These are phyloP conservation scores for Wickerhamiella kurtzmanii DNA, from an alignment of 805 yeast species.

Conservation along the genomic window DNA sequence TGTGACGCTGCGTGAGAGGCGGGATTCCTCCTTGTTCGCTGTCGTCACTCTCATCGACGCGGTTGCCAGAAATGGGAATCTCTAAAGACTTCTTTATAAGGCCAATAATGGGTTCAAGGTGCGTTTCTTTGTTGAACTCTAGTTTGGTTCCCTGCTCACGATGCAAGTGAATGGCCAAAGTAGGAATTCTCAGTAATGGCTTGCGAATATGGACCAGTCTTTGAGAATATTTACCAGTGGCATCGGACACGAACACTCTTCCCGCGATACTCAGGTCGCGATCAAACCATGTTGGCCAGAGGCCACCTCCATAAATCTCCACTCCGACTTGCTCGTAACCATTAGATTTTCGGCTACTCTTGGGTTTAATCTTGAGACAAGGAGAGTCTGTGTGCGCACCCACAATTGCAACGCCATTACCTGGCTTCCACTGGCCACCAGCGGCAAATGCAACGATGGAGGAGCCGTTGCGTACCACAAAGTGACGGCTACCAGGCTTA, in stretches of 20 bases:
- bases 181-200: slow-evolving; percentile 83
- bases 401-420: slow-evolving; percentile 72
- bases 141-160: slow-evolving; percentile 57
- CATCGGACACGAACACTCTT: slow-evolving; percentile 55
- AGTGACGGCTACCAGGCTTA: slow-evolving; percentile 51
- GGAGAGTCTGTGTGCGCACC: slow-evolving; percentile 98
- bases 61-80: slow-evolving; percentile 29
- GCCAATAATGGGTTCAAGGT: slow-evolving; percentile 78
- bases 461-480: slow-evolving; percentile 79
- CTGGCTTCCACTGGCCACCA: slow-evolving; percentile 59
- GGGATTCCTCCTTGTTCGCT: slow-evolving; percentile 48
- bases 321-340: slow-evolving; percentile 81
- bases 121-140: slow-evolving; percentile 80
- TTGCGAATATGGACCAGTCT: slow-evolving; percentile 64
- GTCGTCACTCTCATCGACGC: slow-evolving; percentile 26
- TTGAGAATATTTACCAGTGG: slow-evolving; percentile 36
- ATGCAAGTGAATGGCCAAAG: slow-evolving; percentile 83
- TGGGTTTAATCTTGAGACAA: slow-evolving; percentile 77
- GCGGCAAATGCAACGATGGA: slow-evolving; percentile 79
- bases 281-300: slow-evolving; percentile 96
- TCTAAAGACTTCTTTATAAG: slow-evolving; percentile 23
- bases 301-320: slow-evolving; percentile 90
- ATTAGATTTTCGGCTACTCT: slow-evolving; percentile 47
- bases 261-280: slow-evolving; percentile 88
- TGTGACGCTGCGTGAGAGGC: slow-evolving; percentile 60